A percentile compares a stretch with the other conserved stretches of the same genome.
phyloP scores from a whole-genome alignment of 2,329 filamentous ascomycete species.

The Colletotrichum costaricense region DNA sequence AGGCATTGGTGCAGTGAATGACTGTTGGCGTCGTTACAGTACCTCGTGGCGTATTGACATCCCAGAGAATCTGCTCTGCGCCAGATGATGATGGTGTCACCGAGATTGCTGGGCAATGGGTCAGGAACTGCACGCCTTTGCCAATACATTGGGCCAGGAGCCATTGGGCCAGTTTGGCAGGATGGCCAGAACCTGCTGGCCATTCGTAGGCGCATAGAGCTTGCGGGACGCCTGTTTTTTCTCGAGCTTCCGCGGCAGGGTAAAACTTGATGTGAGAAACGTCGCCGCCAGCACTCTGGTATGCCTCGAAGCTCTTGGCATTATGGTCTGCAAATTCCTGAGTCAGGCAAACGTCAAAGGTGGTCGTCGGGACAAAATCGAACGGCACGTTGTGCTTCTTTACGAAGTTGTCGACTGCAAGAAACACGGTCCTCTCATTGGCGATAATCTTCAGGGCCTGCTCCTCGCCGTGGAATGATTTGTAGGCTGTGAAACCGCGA shows the following conservation, averaged over 20 bases:
- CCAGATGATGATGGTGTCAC: not conserved
- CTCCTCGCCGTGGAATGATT: not conserved
- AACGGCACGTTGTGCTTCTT: slow-evolving; percentile 52
- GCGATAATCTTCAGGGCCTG: not conserved
- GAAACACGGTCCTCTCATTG: slow-evolving; percentile 32
- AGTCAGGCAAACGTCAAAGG: slow-evolving; percentile 61
- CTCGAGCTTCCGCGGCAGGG: slow-evolving; percentile 49
- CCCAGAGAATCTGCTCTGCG: not conserved
- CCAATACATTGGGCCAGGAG: slow-evolving; percentile 44
- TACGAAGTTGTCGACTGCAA: slow-evolving; percentile 53
- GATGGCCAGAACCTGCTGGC: slow-evolving; percentile 60
- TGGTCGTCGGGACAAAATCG: slow-evolving; percentile 58
- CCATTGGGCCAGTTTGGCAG: slow-evolving; percentile 61
- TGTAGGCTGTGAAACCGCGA: slow-evolving; percentile 50
- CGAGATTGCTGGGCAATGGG: not conserved
- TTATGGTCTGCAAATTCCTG: slow-evolving; percentile 53
- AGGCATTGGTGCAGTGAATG: not conserved
- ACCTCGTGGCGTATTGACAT: not conserved
- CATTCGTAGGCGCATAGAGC: slow-evolving; percentile 61
- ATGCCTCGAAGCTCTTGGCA: slow-evolving; percentile 3
- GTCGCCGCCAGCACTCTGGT: no score
- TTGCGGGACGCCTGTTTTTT: slow-evolving; percentile 48
- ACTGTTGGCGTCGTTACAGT: not conserved
- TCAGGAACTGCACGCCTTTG: not conserved
- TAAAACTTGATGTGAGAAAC: not conserved